Evolutionary conservation across 352 stramenopile species (phyloP), one percentile per base, ranked within the genome.

Genomic region (Phytophthora colocasiae): DNA sequence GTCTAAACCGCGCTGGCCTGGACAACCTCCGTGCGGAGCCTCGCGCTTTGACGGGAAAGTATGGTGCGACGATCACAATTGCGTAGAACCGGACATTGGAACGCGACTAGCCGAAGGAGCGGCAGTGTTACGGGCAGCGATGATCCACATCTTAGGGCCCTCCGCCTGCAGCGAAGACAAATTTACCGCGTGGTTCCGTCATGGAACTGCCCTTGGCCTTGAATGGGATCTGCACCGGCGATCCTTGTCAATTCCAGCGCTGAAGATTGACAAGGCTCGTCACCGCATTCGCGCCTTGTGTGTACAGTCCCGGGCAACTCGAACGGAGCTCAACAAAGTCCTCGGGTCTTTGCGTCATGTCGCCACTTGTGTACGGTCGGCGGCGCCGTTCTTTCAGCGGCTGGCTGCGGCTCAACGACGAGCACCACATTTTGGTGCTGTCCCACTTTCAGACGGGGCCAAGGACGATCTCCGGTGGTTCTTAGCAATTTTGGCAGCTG

Each of bases 31-130:
- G n/a, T n/a, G n/a, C n/a, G n/a, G n/a, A n/a, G n/a, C n/a, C n/a
- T n/a, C n/a, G n/a, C n/a, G n/a, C n/a, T n/a, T n/a, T 34, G 34
- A 61, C 29, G 63, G 38, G 1, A 58, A 59, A n/a, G 27, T 52
- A 0, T 71, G 63, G 48, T 62, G 55, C 26, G 53, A 69, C 5
- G 61, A 63, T 14, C 52, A 68, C 32, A 64, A 51, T 22, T 63
- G 53, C 15, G n/a, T 63, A 4, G 53, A 60, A 45, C 29, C 47
- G 0, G 38, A 38, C 7, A 50, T 70, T 14, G 53, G 54, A 6
- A 49, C 61, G 0, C 36, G 61, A 8, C 17, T 63, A 2, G 1
- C n/a, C 9, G 61, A 69, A 38, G 52, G 49, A 51, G 5, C 17
- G n/a, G n/a, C n/a, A n/a, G n/a, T n/a, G n/a, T n/a, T 63, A 0